Evolutionary conservation across 495 filamentous ascomycete species (phyloP), one percentile per base, ranked within the genome.

Genomic region (Wilcoxina mikolae): DNA sequence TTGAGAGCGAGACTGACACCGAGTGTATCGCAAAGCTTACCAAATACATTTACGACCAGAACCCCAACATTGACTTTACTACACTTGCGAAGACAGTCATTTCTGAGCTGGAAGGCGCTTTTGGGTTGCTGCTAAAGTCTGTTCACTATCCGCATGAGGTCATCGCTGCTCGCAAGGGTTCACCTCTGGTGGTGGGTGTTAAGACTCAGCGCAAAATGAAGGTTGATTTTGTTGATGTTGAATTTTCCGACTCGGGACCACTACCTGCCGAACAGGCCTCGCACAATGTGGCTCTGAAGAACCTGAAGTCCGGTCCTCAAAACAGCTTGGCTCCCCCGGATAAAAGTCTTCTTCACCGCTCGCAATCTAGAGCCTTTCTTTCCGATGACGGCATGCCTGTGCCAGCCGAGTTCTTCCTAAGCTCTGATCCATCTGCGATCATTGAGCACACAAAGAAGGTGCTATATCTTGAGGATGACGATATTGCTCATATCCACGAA

Each of bases 391-490:
- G 91, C 65, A 80, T 85, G 60, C 91, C 91, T 38, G 91, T 95
- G 73, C 89, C 91, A n/a, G 86, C 89, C 54, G 91, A 98, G 68
- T 98, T 98, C 73, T 98, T 95, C 77, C 75, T 96, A 57, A 95
- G 90, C 42, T 98, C 91, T 31, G 91, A 98, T 68, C 93, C 91
- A 12, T 95, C 91, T 45, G 90, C 91, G 56, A 95, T 98, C 60
- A 84, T 98, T 57, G 91, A 98, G 74, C 91, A 98, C 75, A 98
- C 91, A 67, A 98, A 98, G 80, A 98, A 96, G 76, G 91, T 98
- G 35, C 82, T 98, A 64, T 98, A 98, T 73, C 80, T 98, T 45
- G 91, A 98, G 72, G 91, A 98, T 70, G 91, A 98, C 70, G 91
- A 98, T 67, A 95, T 98, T 72, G 91, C 91, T 51, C 91, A 98